Evolutionary conservation across 1,284 basidiomycete species (phyloP).

Genomic region (Cerioporus squamosus): DNA sequence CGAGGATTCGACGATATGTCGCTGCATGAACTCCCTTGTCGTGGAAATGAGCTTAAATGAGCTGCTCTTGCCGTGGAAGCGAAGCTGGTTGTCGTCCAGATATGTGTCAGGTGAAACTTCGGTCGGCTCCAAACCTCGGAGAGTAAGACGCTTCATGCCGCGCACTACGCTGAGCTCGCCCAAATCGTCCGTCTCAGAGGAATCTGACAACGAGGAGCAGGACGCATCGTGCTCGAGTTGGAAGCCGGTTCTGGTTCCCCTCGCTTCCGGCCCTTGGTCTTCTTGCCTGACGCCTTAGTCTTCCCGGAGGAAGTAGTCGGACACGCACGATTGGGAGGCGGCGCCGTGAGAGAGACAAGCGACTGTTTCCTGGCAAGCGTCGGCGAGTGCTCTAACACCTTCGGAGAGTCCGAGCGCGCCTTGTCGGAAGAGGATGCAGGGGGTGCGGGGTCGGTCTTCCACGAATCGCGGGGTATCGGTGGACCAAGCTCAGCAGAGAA

Average conservation of each 20-base stretch:
- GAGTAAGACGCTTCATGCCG: constrained; percentile 44
- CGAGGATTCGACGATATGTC: constrained; percentile 44
- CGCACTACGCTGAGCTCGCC: constrained; percentile 30
- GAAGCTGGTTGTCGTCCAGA: constrained; percentile 40
- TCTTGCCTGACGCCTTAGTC: constrained; percentile 5
- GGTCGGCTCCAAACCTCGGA: constrained; percentile 41
- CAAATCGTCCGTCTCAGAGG: constrained; percentile 43
- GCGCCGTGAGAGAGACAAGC: constrained; percentile 22
- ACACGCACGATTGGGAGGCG: constrained; percentile 15
- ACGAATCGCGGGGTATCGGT: constrained; percentile 70
- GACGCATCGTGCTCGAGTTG: constrained; percentile 20
- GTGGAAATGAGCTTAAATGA: constrained; percentile 56
- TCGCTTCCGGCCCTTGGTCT: constrained; percentile 7
- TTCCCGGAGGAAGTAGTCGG: constrained; percentile 13
- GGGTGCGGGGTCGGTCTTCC: constrained; percentile 50
- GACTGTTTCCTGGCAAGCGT: constrained; percentile 13
- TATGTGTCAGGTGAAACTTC: constrained; percentile 25
- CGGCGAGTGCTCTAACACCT: constrained; percentile 10
- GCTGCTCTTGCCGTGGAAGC: constrained; percentile 69
- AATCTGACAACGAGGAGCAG: constrained; percentile 27
- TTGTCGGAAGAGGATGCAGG: constrained; percentile 23
- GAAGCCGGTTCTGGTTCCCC: constrained; percentile 8
- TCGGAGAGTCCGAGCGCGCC: constrained; percentile 17
- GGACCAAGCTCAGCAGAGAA: constrained; percentile 73
- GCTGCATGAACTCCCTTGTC: constrained; percentile 55